phyloP scores from a whole-genome alignment of 345 rosid genomes.

The Salix caprea region DNA sequence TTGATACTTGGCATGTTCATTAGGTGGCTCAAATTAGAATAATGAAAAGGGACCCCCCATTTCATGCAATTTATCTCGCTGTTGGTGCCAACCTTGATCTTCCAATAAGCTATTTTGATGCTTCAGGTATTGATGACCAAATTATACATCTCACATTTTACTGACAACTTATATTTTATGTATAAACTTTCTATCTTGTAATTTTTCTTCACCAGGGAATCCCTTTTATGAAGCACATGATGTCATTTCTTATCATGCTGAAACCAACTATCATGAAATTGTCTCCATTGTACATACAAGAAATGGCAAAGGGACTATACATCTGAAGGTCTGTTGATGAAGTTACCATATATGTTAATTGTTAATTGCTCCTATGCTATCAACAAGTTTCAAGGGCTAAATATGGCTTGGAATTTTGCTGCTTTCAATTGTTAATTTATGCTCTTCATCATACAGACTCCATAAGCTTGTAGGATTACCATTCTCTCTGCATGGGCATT shows the following conservation, averaged over 20 bases:
- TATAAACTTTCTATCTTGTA: constrained; percentile 9
- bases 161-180: not conserved
- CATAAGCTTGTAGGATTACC: not conserved
- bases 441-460: not conserved
- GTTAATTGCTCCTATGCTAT: not conserved
- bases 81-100: constrained; percentile 73
- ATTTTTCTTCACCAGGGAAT: constrained; percentile 49
- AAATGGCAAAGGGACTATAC: constrained; percentile 38
- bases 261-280: constrained; percentile 70
- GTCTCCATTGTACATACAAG: constrained; percentile 40
- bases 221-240: constrained; percentile 72
- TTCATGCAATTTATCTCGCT: constrained; percentile 55
- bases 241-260: constrained; percentile 44
- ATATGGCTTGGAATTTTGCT: not conserved
- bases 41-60: constrained; percentile 39
- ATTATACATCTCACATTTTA: not conserved
- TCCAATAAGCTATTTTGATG: constrained; percentile 61
- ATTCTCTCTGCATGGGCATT: not conserved
- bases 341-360: not conserved
- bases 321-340: constrained; percentile 57
- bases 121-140: constrained; percentile 45
- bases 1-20: constrained; percentile 10
- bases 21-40: constrained; percentile 90
- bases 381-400: not conserved
- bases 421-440: not conserved